Percentiles rank a stretch among this genome's conserved stretches.
These are phyloP conservation scores for Cucurbitaria berberidis DNA, from an alignment of 2,329 filamentous ascomycete genomes.

Conservation along the genomic window DNA sequence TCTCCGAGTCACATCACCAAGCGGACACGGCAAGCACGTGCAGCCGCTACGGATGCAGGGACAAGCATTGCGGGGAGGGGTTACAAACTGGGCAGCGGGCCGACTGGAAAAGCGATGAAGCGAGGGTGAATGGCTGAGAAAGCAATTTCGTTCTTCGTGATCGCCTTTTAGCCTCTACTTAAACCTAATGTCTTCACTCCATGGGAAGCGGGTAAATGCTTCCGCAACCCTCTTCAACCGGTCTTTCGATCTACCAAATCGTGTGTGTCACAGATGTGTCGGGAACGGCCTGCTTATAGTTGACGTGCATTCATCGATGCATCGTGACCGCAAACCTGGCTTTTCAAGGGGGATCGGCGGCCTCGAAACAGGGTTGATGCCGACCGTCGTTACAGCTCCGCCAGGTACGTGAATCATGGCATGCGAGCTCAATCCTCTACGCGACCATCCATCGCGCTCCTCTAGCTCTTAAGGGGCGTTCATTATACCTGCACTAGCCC, in stretches of 20 bases:
- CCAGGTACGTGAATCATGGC: slow-evolving; percentile 14
- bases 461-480: not conserved
- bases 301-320: not conserved
- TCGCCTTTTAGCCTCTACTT: not conserved
- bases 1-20: not conserved
- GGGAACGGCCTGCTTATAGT: not conserved
- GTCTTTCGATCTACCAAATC: not conserved
- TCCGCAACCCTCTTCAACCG: not conserved
- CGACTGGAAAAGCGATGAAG: slow-evolving; percentile 2
- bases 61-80: not conserved
- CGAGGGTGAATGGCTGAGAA: not conserved
- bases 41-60: slow-evolving; percentile 4
- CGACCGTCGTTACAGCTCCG: slow-evolving; percentile 7
- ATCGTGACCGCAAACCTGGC: not conserved
- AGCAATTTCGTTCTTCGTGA: not conserved
- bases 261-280: not conserved
- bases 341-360: slow-evolving; percentile 7
- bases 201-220: not conserved
- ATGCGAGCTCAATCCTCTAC: slow-evolving; percentile 5
- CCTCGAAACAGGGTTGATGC: slow-evolving; percentile 2
- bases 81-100: not conserved
- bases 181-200: not conserved
- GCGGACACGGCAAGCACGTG: slow-evolving; percentile 10
- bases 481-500: not conserved
- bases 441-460: not conserved